phyloP scores from a whole-genome alignment of 345 rosid genomes.

The Raphanus sativus region DNA sequence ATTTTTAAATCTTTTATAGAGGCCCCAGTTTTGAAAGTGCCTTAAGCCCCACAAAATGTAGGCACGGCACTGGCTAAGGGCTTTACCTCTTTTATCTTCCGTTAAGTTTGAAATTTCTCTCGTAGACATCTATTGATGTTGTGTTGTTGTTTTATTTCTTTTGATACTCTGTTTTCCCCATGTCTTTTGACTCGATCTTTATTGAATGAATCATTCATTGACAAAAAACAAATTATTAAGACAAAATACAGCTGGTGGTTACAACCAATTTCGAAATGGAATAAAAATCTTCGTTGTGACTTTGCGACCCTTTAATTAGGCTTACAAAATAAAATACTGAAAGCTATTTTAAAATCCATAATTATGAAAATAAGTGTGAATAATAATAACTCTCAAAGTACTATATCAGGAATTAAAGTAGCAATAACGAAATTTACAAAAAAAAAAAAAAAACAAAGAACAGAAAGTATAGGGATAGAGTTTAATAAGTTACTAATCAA shows the following conservation, averaged over 20 bases:
- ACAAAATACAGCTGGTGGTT: constrained; percentile 31
- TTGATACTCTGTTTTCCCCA: too few relatives aligned
- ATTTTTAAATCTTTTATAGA: too few relatives aligned
- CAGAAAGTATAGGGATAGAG: not conserved
- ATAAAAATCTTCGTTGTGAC: constrained; percentile 21
- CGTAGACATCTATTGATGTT: too few relatives aligned
- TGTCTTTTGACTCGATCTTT: too few relatives aligned
- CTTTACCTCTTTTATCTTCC: too few relatives aligned
- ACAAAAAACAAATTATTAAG: not conserved
- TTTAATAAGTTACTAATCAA: constrained; percentile 1
- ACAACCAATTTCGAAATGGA: constrained; percentile 26
- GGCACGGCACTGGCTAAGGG: too few relatives aligned
- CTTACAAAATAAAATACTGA: constrained; percentile 2
- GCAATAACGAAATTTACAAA: not conserved
- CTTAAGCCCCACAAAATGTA: too few relatives aligned
- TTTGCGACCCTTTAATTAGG: constrained; percentile 3
- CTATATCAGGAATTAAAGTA: not conserved
- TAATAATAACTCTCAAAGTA: not conserved
- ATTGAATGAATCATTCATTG: too few relatives aligned
- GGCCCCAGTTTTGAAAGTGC: too few relatives aligned
- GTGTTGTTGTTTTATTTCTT: too few relatives aligned
- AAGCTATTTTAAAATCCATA: constrained; percentile 3
- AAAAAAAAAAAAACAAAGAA: not conserved
- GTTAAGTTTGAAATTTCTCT: too few relatives aligned
- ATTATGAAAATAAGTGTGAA: constrained; percentile 4